Percentiles rank a stretch among this genome's conserved stretches.
Evolutionary conservation across 345 rosid genomes (phyloP).

Genomic region (Firmiana major): DNA sequence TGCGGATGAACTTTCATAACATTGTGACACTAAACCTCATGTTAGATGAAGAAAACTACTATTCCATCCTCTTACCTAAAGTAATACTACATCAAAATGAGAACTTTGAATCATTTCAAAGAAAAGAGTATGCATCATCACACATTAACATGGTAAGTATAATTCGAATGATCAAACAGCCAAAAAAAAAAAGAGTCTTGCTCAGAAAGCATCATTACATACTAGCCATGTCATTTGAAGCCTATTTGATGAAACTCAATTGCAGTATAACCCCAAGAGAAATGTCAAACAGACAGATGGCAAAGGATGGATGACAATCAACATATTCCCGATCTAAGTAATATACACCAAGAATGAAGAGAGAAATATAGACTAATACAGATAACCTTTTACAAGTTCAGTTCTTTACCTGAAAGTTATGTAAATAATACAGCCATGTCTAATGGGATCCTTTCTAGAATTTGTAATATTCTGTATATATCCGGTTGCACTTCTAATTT

Average conservation of each 20-base stretch:
- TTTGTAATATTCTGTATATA: not conserved
- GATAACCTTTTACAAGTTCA: not conserved
- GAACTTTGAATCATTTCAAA: slow-evolving; percentile 6
- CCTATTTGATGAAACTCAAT: not conserved
- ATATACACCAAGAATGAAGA: not conserved
- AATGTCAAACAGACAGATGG: not conserved
- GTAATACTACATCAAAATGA: not conserved
- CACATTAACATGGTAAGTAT: not conserved
- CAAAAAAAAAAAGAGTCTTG: not conserved
- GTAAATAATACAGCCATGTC: not conserved
- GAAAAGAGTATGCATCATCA: not conserved
- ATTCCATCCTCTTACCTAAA: not conserved
- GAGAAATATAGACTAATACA: not conserved
- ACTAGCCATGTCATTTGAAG: not conserved
- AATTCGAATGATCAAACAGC: not conserved
- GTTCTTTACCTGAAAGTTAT: not conserved
- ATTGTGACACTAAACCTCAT: slow-evolving; percentile 3
- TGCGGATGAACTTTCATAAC: not conserved
- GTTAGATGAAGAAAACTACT: slow-evolving; percentile 1
- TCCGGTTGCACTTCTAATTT: not conserved
- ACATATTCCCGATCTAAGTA: not conserved
- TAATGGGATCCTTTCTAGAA: not conserved
- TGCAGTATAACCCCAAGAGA: not conserved
- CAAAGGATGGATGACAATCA: not conserved
- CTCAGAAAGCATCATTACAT: not conserved